Evolutionary conservation across 768 basidiomycete genomes (phyloP).

Genomic region (Rhizopogon vinicolor): DNA sequence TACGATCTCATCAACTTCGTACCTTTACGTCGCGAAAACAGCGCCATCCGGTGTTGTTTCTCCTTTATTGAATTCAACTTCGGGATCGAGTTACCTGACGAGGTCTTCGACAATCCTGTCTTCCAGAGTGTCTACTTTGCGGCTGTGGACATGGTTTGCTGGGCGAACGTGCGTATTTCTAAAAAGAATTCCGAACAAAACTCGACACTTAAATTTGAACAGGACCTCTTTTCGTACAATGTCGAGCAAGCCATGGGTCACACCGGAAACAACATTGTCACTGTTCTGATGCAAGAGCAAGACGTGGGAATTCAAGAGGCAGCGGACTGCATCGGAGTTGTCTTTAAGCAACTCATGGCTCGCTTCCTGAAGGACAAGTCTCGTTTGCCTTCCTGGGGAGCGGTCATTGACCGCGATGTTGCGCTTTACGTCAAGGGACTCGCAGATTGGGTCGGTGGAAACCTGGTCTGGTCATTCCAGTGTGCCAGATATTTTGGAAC

Average conservation of each 20-base stretch:
- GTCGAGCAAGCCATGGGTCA: slow-evolving; percentile 67
- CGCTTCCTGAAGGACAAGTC: slow-evolving; percentile 41
- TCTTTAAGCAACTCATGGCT: slow-evolving; percentile 47
- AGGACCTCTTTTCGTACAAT: slow-evolving; percentile 72
- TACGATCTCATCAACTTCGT: too few species aligned
- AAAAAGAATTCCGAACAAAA: neutral
- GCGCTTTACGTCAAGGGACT: slow-evolving; percentile 22
- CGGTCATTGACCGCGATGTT: slow-evolving; percentile 46
- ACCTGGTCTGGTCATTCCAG: too few species aligned
- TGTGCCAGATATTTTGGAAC: too few species aligned
- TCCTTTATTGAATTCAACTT: too few species aligned
- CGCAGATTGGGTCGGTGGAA: too few species aligned
- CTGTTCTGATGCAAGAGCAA: slow-evolving; percentile 58
- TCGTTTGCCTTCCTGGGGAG: slow-evolving; percentile 46
- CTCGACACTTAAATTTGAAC: neutral
- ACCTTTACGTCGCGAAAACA: too few species aligned
- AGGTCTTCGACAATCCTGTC: too few species aligned
- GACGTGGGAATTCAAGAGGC: slow-evolving; percentile 54
- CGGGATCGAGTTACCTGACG: too few species aligned
- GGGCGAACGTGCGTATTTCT: too few species aligned
- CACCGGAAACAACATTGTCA: slow-evolving; percentile 62
- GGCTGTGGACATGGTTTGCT: too few species aligned
- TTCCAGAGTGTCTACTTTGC: too few species aligned
- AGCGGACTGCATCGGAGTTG: slow-evolving; percentile 48
- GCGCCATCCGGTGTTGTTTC: too few species aligned